Evolutionary conservation across 225 moss, liverwort and hornwort genomes (phyloP).

Genomic region (Polytrichum commune): DNA sequence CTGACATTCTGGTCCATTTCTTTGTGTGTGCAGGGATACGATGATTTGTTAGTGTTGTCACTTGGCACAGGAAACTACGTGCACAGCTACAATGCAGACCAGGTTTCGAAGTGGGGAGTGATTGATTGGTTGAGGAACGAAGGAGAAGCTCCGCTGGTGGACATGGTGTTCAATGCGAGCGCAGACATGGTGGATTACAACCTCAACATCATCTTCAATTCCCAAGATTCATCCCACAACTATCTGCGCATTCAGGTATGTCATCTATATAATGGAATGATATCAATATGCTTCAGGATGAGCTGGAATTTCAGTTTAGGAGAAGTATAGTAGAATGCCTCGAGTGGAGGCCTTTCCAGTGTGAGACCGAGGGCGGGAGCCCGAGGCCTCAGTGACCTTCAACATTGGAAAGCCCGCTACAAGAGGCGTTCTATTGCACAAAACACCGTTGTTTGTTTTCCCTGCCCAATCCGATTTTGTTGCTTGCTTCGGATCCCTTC

Average conservation of each 20-base stretch:
- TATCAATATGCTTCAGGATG: no score
- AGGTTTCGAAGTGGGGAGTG: conserved; percentile 54
- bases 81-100: conserved; percentile 27
- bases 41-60: conserved; percentile 50
- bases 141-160: conserved; percentile 44
- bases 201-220: conserved; percentile 49
- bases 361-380: no score
- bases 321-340: no score
- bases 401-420: no score
- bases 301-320: no score
- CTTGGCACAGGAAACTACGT: conserved; percentile 53
- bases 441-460: no score
- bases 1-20: no score
- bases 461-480: no score
- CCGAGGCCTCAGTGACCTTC: no score
- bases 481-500: no score
- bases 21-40: conserved; percentile 29
- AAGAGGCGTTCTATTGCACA: no score
- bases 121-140: conserved; percentile 41
- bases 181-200: conserved; percentile 67
- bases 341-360: no score
- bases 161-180: conserved; percentile 55
- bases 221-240: conserved; percentile 54
- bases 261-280: not conserved
- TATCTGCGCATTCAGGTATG: conserved; percentile 61